Conservation (phyloP, 306 rosid species). For the Medicago arabica region DNA sequence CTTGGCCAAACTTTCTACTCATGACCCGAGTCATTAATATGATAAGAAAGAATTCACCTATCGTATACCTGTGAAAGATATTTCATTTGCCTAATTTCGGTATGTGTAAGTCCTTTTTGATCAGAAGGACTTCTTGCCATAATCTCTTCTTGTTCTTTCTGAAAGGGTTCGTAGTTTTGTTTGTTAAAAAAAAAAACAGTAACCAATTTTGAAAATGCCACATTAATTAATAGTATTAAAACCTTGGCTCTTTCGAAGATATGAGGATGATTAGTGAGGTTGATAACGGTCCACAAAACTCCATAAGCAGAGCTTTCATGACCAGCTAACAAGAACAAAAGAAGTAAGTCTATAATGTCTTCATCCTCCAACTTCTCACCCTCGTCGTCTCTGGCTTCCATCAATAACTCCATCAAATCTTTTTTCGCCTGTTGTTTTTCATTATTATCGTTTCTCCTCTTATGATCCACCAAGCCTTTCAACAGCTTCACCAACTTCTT, state of each 20-base stretch:
- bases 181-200: not conserved
- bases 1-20: too few relatives aligned
- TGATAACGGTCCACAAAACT: conserved; percentile 69
- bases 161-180: not conserved
- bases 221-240: not conserved
- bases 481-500: conserved; percentile 58
- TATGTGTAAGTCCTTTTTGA: conserved; percentile 51
- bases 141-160: conserved; percentile 76
- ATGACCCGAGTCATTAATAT: not conserved
- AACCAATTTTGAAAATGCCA: not conserved
- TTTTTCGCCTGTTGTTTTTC: conserved; percentile 32
- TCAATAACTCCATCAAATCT: conserved; percentile 64
- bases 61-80: conserved; percentile 59
- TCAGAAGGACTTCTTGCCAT: conserved; percentile 47
- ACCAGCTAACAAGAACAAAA: conserved; percentile 80
- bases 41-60: not conserved
- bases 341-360: conserved; percentile 71
- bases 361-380: conserved; percentile 63
- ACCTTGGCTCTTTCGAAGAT: conserved; percentile 65
- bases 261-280: conserved; percentile 59
- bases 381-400: conserved; percentile 71
- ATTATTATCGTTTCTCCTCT: conserved; percentile 41
- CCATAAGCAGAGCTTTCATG: conserved; percentile 87
- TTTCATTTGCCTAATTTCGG: conserved; percentile 67
- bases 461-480: conserved; percentile 52